Percentiles rank a stretch among this genome's conserved stretches.
phyloP scores from a whole-genome alignment of 2,329 filamentous ascomycete genomes.

The Colletotrichum cuscutae region DNA sequence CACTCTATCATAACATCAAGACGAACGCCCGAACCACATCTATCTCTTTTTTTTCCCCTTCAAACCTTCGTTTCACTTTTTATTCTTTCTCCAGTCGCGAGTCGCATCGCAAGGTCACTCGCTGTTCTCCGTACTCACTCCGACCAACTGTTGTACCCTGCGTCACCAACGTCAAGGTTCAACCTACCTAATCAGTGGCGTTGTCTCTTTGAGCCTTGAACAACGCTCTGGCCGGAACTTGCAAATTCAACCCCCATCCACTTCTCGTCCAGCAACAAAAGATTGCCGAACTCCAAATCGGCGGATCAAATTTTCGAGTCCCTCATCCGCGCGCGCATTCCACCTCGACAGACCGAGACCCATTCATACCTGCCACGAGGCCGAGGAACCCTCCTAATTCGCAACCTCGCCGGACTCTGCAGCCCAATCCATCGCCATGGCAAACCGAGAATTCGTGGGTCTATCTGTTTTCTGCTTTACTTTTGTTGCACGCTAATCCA shows the following conservation, averaged over 20 bases:
- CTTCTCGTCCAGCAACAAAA: background rate
- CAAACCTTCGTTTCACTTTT: slow-evolving; percentile 33
- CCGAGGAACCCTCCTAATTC: background rate
- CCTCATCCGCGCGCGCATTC: background rate
- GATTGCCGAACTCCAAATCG: background rate
- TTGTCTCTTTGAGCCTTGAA: background rate
- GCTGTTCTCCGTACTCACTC: background rate
- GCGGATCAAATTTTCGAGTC: background rate
- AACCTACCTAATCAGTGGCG: background rate
- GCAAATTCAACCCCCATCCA: background rate
- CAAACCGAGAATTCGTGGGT: slow-evolving; percentile 25
- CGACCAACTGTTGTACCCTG: background rate
- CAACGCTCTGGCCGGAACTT: background rate
- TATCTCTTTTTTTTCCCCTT: background rate
- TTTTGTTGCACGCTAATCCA: background rate
- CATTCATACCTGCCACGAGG: background rate
- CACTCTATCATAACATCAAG: slow-evolving; percentile 16
- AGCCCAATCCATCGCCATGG: slow-evolving; percentile 3
- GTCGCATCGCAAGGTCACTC: slow-evolving; percentile 20
- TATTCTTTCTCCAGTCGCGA: slow-evolving; percentile 7
- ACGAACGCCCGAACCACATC: slow-evolving; percentile 30
- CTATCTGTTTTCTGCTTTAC: background rate
- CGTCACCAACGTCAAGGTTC: background rate
- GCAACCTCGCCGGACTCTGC: background rate
- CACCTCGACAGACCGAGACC: background rate